Evolutionary conservation across 2,329 filamentous ascomycete species (phyloP).

Genomic region (Aureobasidium pullulans): DNA sequence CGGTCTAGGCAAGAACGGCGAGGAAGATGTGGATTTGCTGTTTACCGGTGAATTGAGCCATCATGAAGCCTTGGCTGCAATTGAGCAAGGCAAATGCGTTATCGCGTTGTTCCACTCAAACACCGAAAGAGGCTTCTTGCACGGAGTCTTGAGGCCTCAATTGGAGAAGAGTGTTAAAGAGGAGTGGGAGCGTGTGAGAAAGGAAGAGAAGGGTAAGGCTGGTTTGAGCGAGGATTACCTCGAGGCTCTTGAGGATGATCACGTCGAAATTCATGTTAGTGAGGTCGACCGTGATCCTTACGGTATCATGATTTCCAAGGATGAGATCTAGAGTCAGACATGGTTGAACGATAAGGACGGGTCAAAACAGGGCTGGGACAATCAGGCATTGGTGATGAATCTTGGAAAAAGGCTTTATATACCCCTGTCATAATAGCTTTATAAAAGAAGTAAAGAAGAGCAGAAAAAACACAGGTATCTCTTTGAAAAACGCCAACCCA

Average conservation of each 20-base stretch:
- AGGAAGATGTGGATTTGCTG: conserved; percentile 63
- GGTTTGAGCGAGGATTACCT: conserved; percentile 32
- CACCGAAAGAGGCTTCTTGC: conserved; percentile 77
- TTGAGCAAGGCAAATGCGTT: conserved; percentile 74
- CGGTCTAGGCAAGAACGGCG: conserved; percentile 37
- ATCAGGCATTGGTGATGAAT: no score
- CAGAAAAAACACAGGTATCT: conserved; percentile 2
- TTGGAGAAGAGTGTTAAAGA: conserved; percentile 53
- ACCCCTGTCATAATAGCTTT: no score
- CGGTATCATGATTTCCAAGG: conserved; percentile 54
- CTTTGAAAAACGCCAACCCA: background rate
- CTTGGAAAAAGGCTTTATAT: no score
- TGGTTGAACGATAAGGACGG: no score
- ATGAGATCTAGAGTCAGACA: conserved; percentile 18
- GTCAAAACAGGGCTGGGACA: no score
- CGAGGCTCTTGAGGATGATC: conserved; percentile 45
- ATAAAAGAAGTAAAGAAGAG: background rate
- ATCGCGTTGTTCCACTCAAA: conserved; percentile 89
- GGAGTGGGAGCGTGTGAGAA: conserved; percentile 46
- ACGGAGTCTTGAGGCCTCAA: conserved; percentile 59
- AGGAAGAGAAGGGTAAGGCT: conserved; percentile 32
- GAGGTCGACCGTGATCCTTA: conserved; percentile 81
- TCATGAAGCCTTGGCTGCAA: conserved; percentile 80
- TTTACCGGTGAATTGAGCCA: conserved; percentile 93
- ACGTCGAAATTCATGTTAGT: conserved; percentile 65